Conservation (phyloP, 495 filamentous ascomycete species). For the Hypoxylon crocopeplum region DNA sequence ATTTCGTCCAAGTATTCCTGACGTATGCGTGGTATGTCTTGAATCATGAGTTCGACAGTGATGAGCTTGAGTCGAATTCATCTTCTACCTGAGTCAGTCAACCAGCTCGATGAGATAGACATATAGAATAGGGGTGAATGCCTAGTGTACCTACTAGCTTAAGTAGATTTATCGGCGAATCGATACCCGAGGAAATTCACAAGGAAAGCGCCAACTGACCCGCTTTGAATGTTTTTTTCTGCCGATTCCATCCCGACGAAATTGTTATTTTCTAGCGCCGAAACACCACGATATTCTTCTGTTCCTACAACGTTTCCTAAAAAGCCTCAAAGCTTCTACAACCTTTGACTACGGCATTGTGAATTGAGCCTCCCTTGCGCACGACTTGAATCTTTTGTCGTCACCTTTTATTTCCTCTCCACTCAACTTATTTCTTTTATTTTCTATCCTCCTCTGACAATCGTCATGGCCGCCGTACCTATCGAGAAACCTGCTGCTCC, state of each 20-base stretch:
- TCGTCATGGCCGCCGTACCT: slow-evolving; percentile 32
- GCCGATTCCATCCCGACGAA: background rate
- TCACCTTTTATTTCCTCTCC: slow-evolving; percentile 34
- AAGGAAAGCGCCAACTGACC: slow-evolving; percentile 12
- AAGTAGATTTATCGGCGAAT: slow-evolving; percentile 30
- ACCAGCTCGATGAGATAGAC: too few relatives aligned
- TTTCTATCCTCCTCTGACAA: slow-evolving; percentile 32
- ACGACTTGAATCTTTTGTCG: slow-evolving; percentile 34
- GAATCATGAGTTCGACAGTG: too few relatives aligned
- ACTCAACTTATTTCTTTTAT: slow-evolving; percentile 42
- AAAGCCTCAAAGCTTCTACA: slow-evolving; percentile 33
- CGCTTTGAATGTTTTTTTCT: slow-evolving; percentile 2
- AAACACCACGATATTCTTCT: slow-evolving; percentile 29
- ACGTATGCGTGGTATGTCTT: too few relatives aligned
- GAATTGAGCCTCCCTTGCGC: slow-evolving; percentile 19
- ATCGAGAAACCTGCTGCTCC: slow-evolving; percentile 47
- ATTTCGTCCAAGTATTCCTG: too few relatives aligned
- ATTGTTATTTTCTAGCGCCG: slow-evolving; percentile 31
- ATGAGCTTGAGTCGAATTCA: too few relatives aligned
- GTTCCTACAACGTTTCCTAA: slow-evolving; percentile 16
- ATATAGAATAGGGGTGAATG: too few relatives aligned
- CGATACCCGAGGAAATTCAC: slow-evolving; percentile 27
- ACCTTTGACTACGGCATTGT: slow-evolving; percentile 3
- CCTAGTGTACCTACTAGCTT: too few relatives aligned
- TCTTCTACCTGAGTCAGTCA: too few relatives aligned